Evolutionary conservation across 768 basidiomycete species (phyloP).

Genomic region (Leucosporidium scottii): DNA sequence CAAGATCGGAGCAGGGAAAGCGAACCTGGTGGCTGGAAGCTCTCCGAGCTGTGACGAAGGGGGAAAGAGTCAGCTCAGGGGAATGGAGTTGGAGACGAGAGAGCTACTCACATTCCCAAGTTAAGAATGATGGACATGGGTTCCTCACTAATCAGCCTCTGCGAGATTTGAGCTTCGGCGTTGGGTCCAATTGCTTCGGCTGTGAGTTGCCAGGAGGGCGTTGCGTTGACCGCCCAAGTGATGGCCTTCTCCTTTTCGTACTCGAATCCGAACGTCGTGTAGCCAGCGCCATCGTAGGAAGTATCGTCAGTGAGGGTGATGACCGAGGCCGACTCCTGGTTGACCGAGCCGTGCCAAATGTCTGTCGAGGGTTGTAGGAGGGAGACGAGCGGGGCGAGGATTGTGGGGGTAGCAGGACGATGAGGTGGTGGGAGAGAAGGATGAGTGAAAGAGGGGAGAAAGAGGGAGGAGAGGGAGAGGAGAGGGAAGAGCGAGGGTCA

Average conservation of each 20-base stretch:
- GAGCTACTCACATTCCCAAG: neutral
- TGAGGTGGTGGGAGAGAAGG: too few relatives aligned
- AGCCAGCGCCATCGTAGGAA: conserved; percentile 25
- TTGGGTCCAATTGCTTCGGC: conserved; percentile 64
- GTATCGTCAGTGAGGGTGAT: conserved; percentile 27
- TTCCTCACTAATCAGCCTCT: conserved; percentile 73
- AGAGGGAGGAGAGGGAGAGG: too few relatives aligned
- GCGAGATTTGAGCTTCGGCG: conserved; percentile 51
- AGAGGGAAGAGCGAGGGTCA: neutral
- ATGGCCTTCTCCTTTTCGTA: conserved; percentile 57
- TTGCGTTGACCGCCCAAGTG: conserved; percentile 68
- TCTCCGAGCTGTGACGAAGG: conserved; percentile 47
- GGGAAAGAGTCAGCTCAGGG: too few relatives aligned
- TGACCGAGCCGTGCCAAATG: conserved; percentile 31
- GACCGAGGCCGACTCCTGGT: conserved; percentile 29
- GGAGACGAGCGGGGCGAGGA: too few relatives aligned
- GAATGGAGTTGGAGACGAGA: too few relatives aligned
- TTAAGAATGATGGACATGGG: conserved; percentile 77
- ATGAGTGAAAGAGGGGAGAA: too few relatives aligned
- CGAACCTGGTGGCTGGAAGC: neutral
- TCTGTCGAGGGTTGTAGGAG: neutral
- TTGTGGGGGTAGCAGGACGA: too few relatives aligned
- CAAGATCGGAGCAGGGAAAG: conserved; percentile 47
- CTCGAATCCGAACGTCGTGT: conserved; percentile 30
- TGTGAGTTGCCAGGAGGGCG: conserved; percentile 64